These are phyloP conservation scores for Ogataea corticis DNA, from an alignment of 805 yeast species.

Conservation along the genomic window DNA sequence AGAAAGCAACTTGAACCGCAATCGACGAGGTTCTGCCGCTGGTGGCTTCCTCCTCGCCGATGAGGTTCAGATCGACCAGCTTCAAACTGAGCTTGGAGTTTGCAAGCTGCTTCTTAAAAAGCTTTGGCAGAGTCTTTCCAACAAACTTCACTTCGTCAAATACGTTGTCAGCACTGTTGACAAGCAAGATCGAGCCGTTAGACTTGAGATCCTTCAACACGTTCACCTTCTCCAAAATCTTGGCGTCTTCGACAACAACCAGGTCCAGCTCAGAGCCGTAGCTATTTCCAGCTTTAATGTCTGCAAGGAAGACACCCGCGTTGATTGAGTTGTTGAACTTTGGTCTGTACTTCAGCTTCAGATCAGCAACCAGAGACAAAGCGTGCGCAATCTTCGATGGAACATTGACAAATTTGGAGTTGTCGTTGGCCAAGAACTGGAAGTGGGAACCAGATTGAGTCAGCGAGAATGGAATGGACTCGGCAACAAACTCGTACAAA, in stretches of 20 bases:
- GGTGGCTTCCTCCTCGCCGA: constrained; percentile 70
- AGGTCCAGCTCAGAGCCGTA: constrained; percentile 61
- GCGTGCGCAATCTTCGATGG: constrained; percentile 69
- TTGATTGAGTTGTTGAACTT: constrained; percentile 69
- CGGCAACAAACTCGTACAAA: constrained; percentile 16
- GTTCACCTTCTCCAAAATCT: constrained; percentile 57
- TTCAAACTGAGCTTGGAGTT: constrained; percentile 53
- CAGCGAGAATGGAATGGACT: constrained; percentile 17
- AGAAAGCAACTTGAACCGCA: constrained; percentile 77
- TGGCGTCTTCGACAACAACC: constrained; percentile 60
- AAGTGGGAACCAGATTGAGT: constrained; percentile 45
- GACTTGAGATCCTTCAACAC: constrained; percentile 59
- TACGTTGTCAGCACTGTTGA: constrained; percentile 35
- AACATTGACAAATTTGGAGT: constrained; percentile 51
- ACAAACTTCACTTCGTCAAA: constrained; percentile 46
- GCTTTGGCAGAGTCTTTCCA: constrained; percentile 52
- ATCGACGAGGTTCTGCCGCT: constrained; percentile 74
- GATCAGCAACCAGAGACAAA: constrained; percentile 60
- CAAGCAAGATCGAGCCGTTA: constrained; percentile 56
- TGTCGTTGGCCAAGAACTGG: constrained; percentile 71
- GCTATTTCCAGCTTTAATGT: constrained; percentile 39
- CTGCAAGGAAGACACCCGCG: constrained; percentile 78
- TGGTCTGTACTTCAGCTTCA: constrained; percentile 55
- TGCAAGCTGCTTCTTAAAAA: constrained; percentile 53
- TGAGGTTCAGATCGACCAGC: constrained; percentile 59